phyloP scores from a whole-genome alignment of 352 stramenopile genomes.

The Plasmopara muralis region DNA sequence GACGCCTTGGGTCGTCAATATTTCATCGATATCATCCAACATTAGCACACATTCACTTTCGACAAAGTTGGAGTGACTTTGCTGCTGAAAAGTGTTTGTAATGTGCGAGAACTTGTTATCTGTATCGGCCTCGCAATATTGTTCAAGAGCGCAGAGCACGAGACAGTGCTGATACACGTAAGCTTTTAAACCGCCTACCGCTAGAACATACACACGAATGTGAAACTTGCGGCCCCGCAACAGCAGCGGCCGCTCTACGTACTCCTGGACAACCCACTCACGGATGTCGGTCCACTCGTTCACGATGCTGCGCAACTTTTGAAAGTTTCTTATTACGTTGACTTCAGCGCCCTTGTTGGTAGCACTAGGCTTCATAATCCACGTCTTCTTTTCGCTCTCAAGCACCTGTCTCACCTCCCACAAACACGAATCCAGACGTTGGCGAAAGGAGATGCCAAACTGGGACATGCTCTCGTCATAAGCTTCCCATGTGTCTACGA shows the following conservation, averaged over 20 bases:
- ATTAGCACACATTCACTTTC: conserved; percentile 63
- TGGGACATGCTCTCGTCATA: conserved; percentile 53
- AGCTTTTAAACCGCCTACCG: conserved; percentile 51
- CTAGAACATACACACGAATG: conserved; percentile 57
- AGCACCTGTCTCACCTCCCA: conserved; percentile 47
- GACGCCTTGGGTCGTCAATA: conserved; percentile 40
- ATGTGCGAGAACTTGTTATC: conserved; percentile 66
- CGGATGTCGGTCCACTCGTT: conserved; percentile 65
- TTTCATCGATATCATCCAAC: conserved; percentile 49
- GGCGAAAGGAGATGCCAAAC: conserved; percentile 50
- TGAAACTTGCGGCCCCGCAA: conserved; percentile 63
- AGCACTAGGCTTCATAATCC: conserved; percentile 73
- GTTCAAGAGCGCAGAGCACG: conserved; percentile 44
- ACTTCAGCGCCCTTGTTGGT: conserved; percentile 74
- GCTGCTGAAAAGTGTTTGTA: conserved; percentile 74
- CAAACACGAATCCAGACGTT: conserved; percentile 49
- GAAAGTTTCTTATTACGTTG: conserved; percentile 50
- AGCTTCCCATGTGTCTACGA: conserved; percentile 67
- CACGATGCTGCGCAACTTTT: conserved; percentile 53
- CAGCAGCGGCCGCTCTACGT: conserved; percentile 49
- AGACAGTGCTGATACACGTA: conserved; percentile 66
- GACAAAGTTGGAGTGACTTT: conserved; percentile 57
- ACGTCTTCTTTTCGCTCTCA: conserved; percentile 37
- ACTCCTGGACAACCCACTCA: conserved; percentile 58
- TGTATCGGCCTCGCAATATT: conserved; percentile 37